Evolutionary conservation across 768 basidiomycete genomes (phyloP).

Genomic region (Crucibulum laeve): DNA sequence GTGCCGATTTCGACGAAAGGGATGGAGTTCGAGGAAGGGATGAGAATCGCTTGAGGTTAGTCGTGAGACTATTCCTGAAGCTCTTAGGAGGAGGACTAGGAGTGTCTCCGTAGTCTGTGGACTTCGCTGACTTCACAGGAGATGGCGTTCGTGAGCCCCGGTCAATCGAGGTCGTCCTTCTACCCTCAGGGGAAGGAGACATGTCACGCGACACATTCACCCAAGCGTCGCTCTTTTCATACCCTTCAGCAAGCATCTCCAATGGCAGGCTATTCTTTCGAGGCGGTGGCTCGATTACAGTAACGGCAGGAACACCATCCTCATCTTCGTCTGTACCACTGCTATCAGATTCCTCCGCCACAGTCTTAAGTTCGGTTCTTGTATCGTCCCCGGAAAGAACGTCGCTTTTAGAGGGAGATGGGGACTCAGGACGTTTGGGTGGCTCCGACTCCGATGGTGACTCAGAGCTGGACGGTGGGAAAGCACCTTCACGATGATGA

Average conservation of each 20-base stretch:
- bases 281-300: constrained; percentile 33
- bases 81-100: constrained; percentile 50
- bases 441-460: constrained; percentile 5
- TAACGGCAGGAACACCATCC: constrained; percentile 28
- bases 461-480: constrained; percentile 35
- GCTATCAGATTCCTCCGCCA: no score
- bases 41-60: constrained; percentile 43
- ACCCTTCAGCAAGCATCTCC: not conserved
- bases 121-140: not conserved
- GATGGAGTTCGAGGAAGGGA: constrained; percentile 70
- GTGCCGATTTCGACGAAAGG: constrained; percentile 35
- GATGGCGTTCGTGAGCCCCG: constrained; percentile 4
- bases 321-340: constrained; percentile 1
- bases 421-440: not conserved
- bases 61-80: constrained; percentile 42
- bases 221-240: constrained; percentile 10
- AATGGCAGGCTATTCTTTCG: constrained; percentile 21
- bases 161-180: constrained; percentile 14
- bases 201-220: constrained; percentile 4
- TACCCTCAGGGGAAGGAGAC: constrained; percentile 11
- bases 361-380: no score
- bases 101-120: constrained; percentile 7
- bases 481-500: constrained; percentile 64
- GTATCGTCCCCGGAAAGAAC: not conserved
- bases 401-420: not conserved